These are phyloP conservation scores for Candida chilensis DNA, from an alignment of 805 yeast species.

Conservation along the genomic window DNA sequence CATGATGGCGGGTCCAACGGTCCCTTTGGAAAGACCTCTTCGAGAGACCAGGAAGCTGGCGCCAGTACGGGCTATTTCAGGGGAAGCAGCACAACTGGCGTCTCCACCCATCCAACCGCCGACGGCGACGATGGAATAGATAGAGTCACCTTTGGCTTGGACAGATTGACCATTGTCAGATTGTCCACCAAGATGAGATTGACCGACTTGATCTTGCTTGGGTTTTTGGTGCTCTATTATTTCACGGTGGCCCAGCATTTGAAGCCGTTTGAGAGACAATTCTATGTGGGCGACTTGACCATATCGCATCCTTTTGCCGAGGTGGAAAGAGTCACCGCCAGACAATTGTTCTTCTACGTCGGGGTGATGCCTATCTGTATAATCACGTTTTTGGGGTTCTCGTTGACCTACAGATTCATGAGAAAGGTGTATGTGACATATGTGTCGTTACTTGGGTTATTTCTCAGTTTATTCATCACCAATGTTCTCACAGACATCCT, in stretches of 20 bases:
- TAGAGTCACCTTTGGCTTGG: slow-evolving; percentile 18
- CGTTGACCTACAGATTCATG: too few relatives aligned
- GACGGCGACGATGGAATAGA: too few relatives aligned
- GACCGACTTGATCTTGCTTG: slow-evolving; percentile 9
- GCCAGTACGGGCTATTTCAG: too few relatives aligned
- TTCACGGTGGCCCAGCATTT: slow-evolving; percentile 11
- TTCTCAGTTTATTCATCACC: slow-evolving; percentile 49
- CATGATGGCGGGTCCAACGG: too few relatives aligned
- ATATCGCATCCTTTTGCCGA: slow-evolving; percentile 78
- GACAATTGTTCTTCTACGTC: slow-evolving; percentile 46
- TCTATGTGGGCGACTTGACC: slow-evolving; percentile 64
- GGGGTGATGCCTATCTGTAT: slow-evolving; percentile 36
- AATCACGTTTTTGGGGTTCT: slow-evolving; percentile 23
- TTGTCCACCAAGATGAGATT: slow-evolving; percentile 15
- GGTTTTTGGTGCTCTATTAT: not conserved
- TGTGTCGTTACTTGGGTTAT: slow-evolving; percentile 58
- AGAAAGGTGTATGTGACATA: slow-evolving; percentile 53
- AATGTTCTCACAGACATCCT: slow-evolving; percentile 61
- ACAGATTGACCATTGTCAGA: slow-evolving; percentile 5
- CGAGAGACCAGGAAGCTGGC: too few relatives aligned
- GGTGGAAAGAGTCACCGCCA: slow-evolving; percentile 57
- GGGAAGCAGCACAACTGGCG: too few relatives aligned
- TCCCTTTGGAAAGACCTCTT: too few relatives aligned
- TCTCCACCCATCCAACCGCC: too few relatives aligned
- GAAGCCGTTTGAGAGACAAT: slow-evolving; percentile 71